Evolutionary conservation across 2,329 filamentous ascomycete genomes (phyloP), one percentile per base, ranked within the genome.

Genomic region (Pseudocercospora eumusae): DNA sequence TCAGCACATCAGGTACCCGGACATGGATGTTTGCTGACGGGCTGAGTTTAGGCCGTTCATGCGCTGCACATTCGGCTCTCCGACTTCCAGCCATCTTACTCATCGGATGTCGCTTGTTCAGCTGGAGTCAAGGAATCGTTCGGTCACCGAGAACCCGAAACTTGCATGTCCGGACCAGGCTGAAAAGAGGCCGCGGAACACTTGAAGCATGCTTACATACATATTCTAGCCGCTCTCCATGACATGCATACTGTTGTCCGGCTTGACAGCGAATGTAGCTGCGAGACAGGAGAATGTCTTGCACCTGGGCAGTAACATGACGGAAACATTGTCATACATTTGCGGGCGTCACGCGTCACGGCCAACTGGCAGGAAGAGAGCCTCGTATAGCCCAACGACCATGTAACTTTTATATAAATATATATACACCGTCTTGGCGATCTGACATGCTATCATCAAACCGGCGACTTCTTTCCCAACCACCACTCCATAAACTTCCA

Each of bases 401-500:
- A 25, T 25, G 23, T 25, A 3, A 25, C 23, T 25, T 25, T 6
- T 3, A 6, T 25, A 25, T 6, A n/a, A n/a, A n/a, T n/a, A n/a
- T n/a, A n/a, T n/a, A n/a, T n/a, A n/a, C 23, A 25, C 6, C 23
- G 36, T 13, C 3, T 47, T 23, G 18, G 44, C 44, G 18, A 40
- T 40, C 36, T 40, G 36, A 40, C n/a, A n/a, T 55, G 9, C 18
- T 55, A 36, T n/a, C 28, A 9, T 20, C 23, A 54, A 4, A 36
- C 27, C 13, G 50, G 50, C 2, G 25, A 31, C 40, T 56, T 49
- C 50, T 44, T 44, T 8, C 33, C 36, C 36, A 28, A 47, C 52
- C 58, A 56, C 58, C 58, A 60, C 21, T 42, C 27, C 44, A 44
- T 44, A 8, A 59, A 36, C 23, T 56, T 59, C 36, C 60, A 64